Percentiles rank a stretch among this genome's conserved stretches.
phyloP scores from a whole-genome alignment of 2,329 filamentous ascomycete species.

The Botryotinia globosa region DNA sequence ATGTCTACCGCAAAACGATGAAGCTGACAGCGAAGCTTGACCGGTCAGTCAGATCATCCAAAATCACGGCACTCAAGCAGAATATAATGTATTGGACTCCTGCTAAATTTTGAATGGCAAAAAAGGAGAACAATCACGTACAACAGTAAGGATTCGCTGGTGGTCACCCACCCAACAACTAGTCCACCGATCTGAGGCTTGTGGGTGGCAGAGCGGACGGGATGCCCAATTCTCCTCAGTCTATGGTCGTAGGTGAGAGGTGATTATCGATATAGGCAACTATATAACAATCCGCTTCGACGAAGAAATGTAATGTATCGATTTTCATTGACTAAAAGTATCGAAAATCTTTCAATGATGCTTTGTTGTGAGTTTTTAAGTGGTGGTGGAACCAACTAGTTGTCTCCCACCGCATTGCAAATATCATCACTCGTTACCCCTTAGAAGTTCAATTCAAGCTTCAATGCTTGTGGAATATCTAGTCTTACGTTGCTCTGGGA shows the following conservation, averaged over 20 bases:
- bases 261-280: accelerated
- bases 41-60: background rate
- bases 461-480: too few species aligned
- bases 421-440: background rate
- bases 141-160: constrained; percentile 10
- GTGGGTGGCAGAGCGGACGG: constrained; percentile 9
- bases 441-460: too few species aligned
- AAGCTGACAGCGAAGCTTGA: background rate
- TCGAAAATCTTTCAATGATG: too few species aligned
- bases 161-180: constrained; percentile 11
- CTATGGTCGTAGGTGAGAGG: background rate
- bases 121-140: background rate
- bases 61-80: background rate
- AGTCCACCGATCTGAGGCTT: constrained; percentile 3
- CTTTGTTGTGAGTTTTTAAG: background rate
- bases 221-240: constrained; percentile 9
- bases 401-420: background rate
- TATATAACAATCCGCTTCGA: background rate
- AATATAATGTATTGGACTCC: background rate
- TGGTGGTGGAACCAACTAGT: background rate
- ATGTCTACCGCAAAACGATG: background rate
- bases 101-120: background rate
- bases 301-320: background rate
- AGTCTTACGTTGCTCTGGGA: too few species aligned
- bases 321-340: too few species aligned